Conservation (phyloP, 2,329 filamentous ascomycete genomes). For the Colletotrichum zoysiae region DNA sequence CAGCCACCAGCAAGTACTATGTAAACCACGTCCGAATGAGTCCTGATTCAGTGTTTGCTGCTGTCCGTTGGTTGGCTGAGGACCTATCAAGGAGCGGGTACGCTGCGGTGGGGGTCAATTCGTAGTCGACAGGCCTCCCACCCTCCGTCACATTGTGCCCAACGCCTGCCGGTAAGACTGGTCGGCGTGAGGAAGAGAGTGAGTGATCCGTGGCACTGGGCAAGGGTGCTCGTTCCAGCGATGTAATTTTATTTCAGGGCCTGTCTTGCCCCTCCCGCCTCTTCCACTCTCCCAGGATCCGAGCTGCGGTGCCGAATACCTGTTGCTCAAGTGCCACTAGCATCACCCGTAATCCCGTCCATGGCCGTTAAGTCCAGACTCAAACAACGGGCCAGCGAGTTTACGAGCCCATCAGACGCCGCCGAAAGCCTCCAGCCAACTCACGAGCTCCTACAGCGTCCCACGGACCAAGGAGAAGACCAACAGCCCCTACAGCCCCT, state of each 20-base stretch:
- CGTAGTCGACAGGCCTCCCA: slow-evolving; percentile 15
- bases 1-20: not conserved
- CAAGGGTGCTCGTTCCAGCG: slow-evolving; percentile 39
- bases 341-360: slow-evolving; percentile 30
- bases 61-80: slow-evolving; percentile 9
- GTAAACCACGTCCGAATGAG: not conserved
- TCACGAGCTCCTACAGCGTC: slow-evolving; percentile 16
- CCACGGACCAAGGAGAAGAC: slow-evolving; percentile 25
- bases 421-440: slow-evolving; percentile 26
- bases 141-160: slow-evolving; percentile 10
- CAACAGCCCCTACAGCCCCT: slow-evolving; percentile 19
- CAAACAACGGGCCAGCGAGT: slow-evolving; percentile 35
- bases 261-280: slow-evolving; percentile 34
- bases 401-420: slow-evolving; percentile 34
- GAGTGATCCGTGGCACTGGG: slow-evolving; percentile 21
- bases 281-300: slow-evolving; percentile 25
- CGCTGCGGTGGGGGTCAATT: slow-evolving; percentile 8
- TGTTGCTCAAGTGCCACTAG: slow-evolving; percentile 37
- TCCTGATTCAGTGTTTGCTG: slow-evolving; percentile 9
- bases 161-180: slow-evolving; percentile 15
- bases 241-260: slow-evolving; percentile 42
- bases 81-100: not conserved
- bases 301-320: slow-evolving; percentile 19
- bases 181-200: slow-evolving; percentile 3
- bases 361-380: slow-evolving; percentile 24